These are phyloP conservation scores for Choanephora cucurbitarum DNA, from an alignment of 371 early-diverging fungal species.

Conservation along the genomic window DNA sequence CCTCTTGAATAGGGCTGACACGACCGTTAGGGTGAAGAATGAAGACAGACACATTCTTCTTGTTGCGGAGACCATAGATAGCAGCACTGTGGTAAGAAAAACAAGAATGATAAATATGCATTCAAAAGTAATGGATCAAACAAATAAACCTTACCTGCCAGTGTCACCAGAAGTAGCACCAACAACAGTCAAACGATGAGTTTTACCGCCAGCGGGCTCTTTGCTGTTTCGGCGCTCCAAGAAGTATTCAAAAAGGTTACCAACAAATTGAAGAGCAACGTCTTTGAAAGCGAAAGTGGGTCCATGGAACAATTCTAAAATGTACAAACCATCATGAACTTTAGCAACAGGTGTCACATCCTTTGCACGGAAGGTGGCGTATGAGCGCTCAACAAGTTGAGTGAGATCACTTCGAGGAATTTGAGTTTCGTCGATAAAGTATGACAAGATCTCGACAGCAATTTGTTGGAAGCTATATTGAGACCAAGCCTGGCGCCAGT, in stretches of 20 bases:
- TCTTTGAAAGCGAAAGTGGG: constrained; percentile 99
- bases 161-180: constrained; percentile 99
- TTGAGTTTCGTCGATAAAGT: constrained; percentile 79
- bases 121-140: too few species aligned
- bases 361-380: constrained; percentile 75
- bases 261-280: constrained; percentile 95
- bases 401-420: constrained; percentile 76
- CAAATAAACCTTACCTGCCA: constrained; percentile 63
- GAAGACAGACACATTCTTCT: constrained; percentile 89
- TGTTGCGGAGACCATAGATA: constrained; percentile 94
- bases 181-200: constrained; percentile 83
- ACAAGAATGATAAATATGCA: too few species aligned
- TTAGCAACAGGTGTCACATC: constrained; percentile 83
- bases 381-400: constrained; percentile 70
- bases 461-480: constrained; percentile 76
- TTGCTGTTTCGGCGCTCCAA: constrained; percentile 75
- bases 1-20: constrained; percentile 93
- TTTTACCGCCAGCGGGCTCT: constrained; percentile 44
- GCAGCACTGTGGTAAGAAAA: too few species aligned
- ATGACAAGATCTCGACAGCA: constrained; percentile 81
- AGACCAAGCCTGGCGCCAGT: constrained; percentile 71
- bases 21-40: constrained; percentile 92
- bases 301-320: constrained; percentile 96
- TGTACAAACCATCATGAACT: constrained; percentile 66
- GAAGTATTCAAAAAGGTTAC: constrained; percentile 97